These are phyloP conservation scores for Rhynchosporium secalis DNA, from an alignment of 2,329 filamentous ascomycete species.

Conservation along the genomic window DNA sequence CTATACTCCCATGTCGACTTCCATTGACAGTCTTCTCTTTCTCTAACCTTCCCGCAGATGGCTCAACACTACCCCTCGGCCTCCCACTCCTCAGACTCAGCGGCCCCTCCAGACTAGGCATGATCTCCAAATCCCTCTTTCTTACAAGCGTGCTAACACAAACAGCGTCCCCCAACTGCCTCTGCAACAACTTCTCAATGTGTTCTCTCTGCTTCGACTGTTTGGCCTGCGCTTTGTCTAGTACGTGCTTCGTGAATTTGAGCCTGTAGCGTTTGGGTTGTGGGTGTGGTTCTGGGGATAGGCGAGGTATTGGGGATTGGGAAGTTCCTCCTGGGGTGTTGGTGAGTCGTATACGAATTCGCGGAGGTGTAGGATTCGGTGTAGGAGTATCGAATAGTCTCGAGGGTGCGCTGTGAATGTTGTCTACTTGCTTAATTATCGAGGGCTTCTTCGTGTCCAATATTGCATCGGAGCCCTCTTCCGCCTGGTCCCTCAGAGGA, in stretches of 20 bases:
- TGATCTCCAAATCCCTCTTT: conserved; percentile 15
- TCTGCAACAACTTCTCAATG: conserved; percentile 3
- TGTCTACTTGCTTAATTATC: neutral
- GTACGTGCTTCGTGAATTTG: conserved; percentile 6
- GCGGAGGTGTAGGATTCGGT: neutral
- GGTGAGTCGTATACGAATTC: neutral
- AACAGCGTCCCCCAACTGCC: conserved; percentile 7
- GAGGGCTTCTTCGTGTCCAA: neutral
- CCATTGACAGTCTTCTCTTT: conserved; percentile 1
- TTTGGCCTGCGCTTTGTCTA: conserved; percentile 8
- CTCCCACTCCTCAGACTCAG: conserved; percentile 16
- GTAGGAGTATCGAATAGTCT: neutral
- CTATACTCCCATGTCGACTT: neutral
- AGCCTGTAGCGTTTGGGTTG: conserved; percentile 11
- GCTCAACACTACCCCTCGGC: neutral
- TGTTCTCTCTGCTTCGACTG: neutral
- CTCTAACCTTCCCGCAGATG: neutral
- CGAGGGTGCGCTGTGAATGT: neutral
- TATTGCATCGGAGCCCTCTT: neutral
- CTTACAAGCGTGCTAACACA: conserved; percentile 16
- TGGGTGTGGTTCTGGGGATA: conserved; percentile 9
- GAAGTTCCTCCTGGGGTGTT: too few relatives aligned
- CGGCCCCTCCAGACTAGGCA: conserved; percentile 18
- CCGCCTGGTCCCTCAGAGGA: neutral
- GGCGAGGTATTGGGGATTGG: neutral